Conservation (phyloP, 2,329 filamentous ascomycete species). For the Neonectria magnoliae region DNA sequence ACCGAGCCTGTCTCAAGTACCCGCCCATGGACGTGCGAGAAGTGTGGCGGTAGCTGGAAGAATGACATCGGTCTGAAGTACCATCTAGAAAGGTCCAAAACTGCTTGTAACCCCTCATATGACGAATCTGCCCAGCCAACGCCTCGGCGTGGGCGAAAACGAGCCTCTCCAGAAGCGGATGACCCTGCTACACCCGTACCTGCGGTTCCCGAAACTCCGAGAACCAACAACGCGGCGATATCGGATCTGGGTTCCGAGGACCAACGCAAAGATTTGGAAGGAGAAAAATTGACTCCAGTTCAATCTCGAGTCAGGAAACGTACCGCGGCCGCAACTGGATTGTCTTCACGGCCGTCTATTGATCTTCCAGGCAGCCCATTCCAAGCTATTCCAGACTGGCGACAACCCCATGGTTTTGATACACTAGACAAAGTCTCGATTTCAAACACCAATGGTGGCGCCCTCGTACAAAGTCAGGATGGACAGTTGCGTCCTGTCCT, state of each 20-base stretch:
- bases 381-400: conserved; percentile 36
- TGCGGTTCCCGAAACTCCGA: conserved; percentile 6
- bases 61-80: conserved; percentile 68
- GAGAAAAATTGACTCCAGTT: conserved; percentile 11
- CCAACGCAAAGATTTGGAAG: not conserved
- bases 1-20: conserved; percentile 29
- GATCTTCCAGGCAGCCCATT: conserved; percentile 35
- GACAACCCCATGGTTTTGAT: conserved; percentile 37
- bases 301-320: conserved; percentile 23
- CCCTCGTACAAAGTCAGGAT: conserved; percentile 35
- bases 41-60: conserved; percentile 65
- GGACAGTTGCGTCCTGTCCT: conserved; percentile 37
- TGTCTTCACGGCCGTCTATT: conserved; percentile 35
- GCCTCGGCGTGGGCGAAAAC: conserved; percentile 30
- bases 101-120: conserved; percentile 61
- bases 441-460: conserved; percentile 27
- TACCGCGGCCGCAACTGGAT: conserved; percentile 27
- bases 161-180: conserved; percentile 15
- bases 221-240: not conserved
- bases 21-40: conserved; percentile 59
- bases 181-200: conserved; percentile 15
- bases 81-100: conserved; percentile 64
- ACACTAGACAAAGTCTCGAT: conserved; percentile 22
- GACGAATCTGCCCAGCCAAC: conserved; percentile 32
- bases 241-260: conserved; percentile 2